These are phyloP conservation scores for Pseudomonodictys pantanalensis DNA, from an alignment of 495 filamentous ascomycete genomes.

Conservation along the genomic window DNA sequence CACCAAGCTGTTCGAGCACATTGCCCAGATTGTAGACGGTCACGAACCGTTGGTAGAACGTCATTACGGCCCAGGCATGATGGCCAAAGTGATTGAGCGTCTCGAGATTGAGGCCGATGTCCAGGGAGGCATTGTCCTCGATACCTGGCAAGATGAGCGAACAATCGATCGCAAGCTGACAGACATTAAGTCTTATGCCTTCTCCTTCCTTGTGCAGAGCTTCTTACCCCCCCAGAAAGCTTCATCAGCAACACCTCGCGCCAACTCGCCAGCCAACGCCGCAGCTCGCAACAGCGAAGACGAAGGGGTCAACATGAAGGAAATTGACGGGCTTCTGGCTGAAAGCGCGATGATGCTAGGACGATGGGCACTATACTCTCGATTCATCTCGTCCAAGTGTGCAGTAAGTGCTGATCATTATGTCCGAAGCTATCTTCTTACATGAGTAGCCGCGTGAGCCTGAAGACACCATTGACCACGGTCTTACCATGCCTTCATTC, in stretches of 20 bases:
- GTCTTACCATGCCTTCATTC: slow-evolving; percentile 62
- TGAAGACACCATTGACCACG: slow-evolving; percentile 24
- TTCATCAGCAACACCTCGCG: slow-evolving; percentile 41
- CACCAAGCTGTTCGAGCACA: slow-evolving; percentile 93
- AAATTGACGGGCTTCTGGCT: slow-evolving; percentile 79
- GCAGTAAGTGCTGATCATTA: slow-evolving; percentile 51
- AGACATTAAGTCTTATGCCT: slow-evolving; percentile 94
- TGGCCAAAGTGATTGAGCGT: slow-evolving; percentile 93
- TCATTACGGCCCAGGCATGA: slow-evolving; percentile 87
- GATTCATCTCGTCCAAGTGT: slow-evolving; percentile 83
- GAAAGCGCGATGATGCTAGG: slow-evolving; percentile 90
- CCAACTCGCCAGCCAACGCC: slow-evolving; percentile 64
- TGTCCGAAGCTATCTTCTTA: slow-evolving; percentile 17
- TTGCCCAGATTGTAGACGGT: slow-evolving; percentile 90
- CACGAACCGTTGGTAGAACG: slow-evolving; percentile 86
- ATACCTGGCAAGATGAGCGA: slow-evolving; percentile 91
- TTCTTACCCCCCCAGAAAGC: slow-evolving; percentile 67
- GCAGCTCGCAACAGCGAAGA: slow-evolving; percentile 64
- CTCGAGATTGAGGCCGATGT: slow-evolving; percentile 92
- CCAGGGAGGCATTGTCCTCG: slow-evolving; percentile 93
- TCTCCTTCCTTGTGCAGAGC: slow-evolving; percentile 92
- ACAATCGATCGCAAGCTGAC: slow-evolving; percentile 79
- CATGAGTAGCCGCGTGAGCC: slow-evolving; percentile 32
- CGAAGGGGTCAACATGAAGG: slow-evolving; percentile 92
- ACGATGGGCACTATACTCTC: slow-evolving; percentile 87